Evolutionary conservation across 2,329 filamentous ascomycete genomes (phyloP).

Genomic region (Aschersonia sp.): DNA sequence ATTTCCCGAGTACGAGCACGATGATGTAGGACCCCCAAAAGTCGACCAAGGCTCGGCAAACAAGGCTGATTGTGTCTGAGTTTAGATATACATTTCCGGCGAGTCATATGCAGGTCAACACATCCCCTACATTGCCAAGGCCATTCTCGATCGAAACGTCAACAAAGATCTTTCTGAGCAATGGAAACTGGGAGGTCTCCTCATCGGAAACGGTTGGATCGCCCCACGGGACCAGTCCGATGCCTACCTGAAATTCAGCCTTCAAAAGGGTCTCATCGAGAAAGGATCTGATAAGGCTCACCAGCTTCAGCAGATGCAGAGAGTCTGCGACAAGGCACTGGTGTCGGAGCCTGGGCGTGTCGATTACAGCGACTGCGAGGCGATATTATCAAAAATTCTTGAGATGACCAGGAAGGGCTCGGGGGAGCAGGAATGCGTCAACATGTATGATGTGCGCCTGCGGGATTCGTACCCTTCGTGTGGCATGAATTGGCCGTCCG

Average conservation of each 20-base stretch:
- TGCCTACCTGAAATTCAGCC: slow-evolving; percentile 69
- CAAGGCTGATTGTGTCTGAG: not conserved
- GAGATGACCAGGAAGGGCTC: slow-evolving; percentile 42
- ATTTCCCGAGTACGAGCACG: slow-evolving; percentile 81
- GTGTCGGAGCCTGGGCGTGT: slow-evolving; percentile 36
- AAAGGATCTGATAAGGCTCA: slow-evolving; percentile 49
- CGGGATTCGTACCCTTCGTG: slow-evolving; percentile 69
- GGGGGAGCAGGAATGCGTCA: slow-evolving; percentile 52
- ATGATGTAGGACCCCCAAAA: slow-evolving; percentile 57
- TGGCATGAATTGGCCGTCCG: slow-evolving; percentile 96
- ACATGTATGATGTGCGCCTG: slow-evolving; percentile 95
- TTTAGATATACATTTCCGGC: slow-evolving; percentile 79
- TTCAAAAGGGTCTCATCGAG: slow-evolving; percentile 58
- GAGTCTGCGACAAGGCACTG: slow-evolving; percentile 51
- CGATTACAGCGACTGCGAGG: slow-evolving; percentile 59
- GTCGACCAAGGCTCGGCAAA: too few species aligned
- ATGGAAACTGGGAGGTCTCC: slow-evolving; percentile 72
- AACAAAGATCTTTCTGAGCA: slow-evolving; percentile 14
- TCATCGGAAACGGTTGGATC: slow-evolving; percentile 98
- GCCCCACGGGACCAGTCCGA: slow-evolving; percentile 81
- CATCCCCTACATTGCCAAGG: slow-evolving; percentile 91
- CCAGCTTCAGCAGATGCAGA: slow-evolving; percentile 53
- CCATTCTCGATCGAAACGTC: slow-evolving; percentile 79
- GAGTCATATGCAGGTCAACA: slow-evolving; percentile 96
- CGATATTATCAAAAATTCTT: slow-evolving; percentile 60